phyloP scores from a whole-genome alignment of 176 grass and related monocot species.

The Phoenix dactylifera region DNA sequence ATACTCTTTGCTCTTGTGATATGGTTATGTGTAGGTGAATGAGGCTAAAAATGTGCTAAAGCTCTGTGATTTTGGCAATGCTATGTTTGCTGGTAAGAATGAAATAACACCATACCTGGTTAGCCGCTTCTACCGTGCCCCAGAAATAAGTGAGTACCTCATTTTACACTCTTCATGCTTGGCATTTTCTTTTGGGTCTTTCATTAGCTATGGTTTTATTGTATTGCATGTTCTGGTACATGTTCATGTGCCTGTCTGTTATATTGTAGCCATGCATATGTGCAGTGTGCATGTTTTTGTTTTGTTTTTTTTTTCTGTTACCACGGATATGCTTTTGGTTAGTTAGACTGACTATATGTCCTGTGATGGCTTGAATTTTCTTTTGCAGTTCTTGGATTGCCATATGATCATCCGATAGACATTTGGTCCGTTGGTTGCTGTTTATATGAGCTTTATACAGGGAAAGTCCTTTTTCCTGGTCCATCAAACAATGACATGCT shows the following conservation, averaged over 20 bases:
- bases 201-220: neutral
- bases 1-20: neutral
- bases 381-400: conserved; percentile 89
- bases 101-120: conserved; percentile 98
- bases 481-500: conserved; percentile 96
- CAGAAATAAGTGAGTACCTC: conserved; percentile 89
- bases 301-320: neutral
- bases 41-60: conserved; percentile 98
- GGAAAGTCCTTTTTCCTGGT: conserved; percentile 93
- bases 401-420: conserved; percentile 92
- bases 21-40: conserved; percentile 54
- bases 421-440: conserved; percentile 98
- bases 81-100: conserved; percentile 99
- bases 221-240: conserved; percentile 5
- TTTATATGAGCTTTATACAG: conserved; percentile 93
- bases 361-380: neutral
- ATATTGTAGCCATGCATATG: too few species aligned
- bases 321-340: too few species aligned
- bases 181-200: conserved; percentile 6
- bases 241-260: neutral
- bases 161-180: conserved; percentile 10
- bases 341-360: too few species aligned
- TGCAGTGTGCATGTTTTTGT: neutral
- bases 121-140: conserved; percentile 95
- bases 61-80: conserved; percentile 97